Percentiles rank a stretch among this genome's conserved stretches.
phyloP scores from a whole-genome alignment of 805 yeast species.

The Priceomyces castillae region DNA sequence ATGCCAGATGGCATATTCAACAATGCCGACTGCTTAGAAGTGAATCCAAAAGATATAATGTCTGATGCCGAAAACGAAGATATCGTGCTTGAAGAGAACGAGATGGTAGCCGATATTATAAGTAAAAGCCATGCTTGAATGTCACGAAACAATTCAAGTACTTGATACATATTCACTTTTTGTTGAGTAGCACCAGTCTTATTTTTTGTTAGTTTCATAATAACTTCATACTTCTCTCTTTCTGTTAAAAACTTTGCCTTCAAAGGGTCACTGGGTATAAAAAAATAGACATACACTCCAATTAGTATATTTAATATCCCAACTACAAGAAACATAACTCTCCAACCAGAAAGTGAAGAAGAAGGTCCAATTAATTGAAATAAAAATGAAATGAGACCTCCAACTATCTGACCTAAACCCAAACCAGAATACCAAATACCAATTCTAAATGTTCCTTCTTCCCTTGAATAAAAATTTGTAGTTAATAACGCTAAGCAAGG shows the following conservation, averaged over 20 bases:
- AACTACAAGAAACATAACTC: conserved; percentile 52
- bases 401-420: conserved; percentile 33
- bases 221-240: conserved; percentile 30
- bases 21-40: conserved; percentile 17
- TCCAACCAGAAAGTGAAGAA: conserved; percentile 57
- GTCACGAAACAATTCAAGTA: conserved; percentile 32
- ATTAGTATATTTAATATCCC: conserved; percentile 58
- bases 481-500: conserved; percentile 14
- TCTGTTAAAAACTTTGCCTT: conserved; percentile 38
- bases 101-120: conserved; percentile 27
- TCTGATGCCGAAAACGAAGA: conserved; percentile 16
- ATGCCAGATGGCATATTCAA: conserved; percentile 23
- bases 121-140: conserved; percentile 32
- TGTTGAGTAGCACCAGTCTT: conserved; percentile 44
- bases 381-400: conserved; percentile 54
- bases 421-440: conserved; percentile 16
- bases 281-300: conserved; percentile 47
- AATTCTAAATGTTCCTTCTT: conserved; percentile 14
- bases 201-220: conserved; percentile 28
- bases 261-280: conserved; percentile 39
- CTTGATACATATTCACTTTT: conserved; percentile 35
- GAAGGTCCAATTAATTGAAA: conserved; percentile 34
- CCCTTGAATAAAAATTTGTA: conserved; percentile 13
- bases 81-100: conserved; percentile 24
- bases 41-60: conserved; percentile 20